Evolutionary conservation across 176 grass and related monocot genomes (phyloP).

Genomic region (Zoysia japonica): DNA sequence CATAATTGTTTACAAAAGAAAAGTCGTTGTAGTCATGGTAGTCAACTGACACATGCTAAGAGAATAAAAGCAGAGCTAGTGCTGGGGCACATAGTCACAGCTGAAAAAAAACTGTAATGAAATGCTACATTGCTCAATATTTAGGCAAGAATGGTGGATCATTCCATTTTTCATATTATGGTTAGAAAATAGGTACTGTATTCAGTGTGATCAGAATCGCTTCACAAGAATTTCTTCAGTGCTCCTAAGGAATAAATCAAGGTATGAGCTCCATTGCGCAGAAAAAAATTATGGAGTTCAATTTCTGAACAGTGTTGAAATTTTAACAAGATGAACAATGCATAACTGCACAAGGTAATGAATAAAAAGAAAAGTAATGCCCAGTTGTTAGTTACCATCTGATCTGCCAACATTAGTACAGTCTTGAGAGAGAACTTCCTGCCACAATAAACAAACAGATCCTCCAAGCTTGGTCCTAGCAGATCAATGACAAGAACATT

Average conservation of each 20-base stretch:
- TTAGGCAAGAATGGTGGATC: neutral
- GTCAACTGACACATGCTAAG: neutral
- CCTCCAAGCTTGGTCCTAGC: conserved; percentile 72
- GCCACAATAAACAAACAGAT: conserved; percentile 67
- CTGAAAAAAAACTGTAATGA: neutral
- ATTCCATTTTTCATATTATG: neutral
- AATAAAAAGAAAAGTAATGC: neutral
- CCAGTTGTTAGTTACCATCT: conserved; percentile 56
- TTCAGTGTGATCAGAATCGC: neutral
- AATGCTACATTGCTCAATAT: neutral
- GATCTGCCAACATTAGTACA: conserved; percentile 78
- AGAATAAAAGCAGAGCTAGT: neutral
- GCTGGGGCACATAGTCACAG: neutral
- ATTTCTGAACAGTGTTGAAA: conserved; percentile 2
- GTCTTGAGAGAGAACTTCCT: conserved; percentile 71
- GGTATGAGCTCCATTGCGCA: neutral
- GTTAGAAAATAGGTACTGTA: neutral
- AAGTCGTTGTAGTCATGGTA: conserved; percentile 8
- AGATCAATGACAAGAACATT: conserved; percentile 80
- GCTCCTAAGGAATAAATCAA: neutral
- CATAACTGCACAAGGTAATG: neutral
- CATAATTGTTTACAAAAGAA: conserved; percentile 4
- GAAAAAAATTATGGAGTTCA: neutral
- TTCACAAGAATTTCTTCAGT: neutral
- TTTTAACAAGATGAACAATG: neutral